These are phyloP conservation scores for Coccomyxa sp. DNA, from an alignment of 139 green algal genomes.

Conservation along the genomic window DNA sequence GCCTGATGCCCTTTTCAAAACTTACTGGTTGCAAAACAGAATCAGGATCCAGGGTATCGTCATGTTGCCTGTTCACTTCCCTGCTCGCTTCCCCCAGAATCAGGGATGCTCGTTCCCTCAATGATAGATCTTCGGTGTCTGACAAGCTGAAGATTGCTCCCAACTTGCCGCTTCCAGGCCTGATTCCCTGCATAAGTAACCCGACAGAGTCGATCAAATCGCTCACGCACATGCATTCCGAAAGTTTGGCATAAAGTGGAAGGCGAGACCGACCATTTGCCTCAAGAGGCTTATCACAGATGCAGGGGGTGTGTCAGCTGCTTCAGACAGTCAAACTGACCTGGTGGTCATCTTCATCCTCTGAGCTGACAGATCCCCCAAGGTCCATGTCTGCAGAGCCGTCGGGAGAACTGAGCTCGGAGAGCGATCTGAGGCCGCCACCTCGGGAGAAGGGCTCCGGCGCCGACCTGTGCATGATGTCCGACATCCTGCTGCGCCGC, in stretches of 20 bases:
- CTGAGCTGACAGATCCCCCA: neutral
- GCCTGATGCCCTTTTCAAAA: no score
- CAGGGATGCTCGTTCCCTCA: neutral
- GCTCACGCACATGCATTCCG: neutral
- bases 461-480: neutral
- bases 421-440: neutral
- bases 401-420: neutral
- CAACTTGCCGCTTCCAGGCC: neutral
- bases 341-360: neutral
- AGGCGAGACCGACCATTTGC: neutral
- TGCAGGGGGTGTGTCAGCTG: no score
- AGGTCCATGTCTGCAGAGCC: neutral
- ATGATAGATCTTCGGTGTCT: neutral
- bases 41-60: no score
- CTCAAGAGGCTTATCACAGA: neutral
- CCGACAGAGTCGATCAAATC: no score
- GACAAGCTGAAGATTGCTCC: neutral
- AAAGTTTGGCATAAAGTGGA: neutral
- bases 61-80: neutral
- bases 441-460: neutral
- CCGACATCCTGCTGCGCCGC: constrained; percentile 1
- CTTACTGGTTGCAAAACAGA: no score
- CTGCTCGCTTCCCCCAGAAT: neutral
- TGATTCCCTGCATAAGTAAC: neutral
- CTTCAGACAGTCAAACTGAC: no score